A percentile compares a stretch with the other conserved stretches of the same genome.
Conservation (phyloP, 2,329 filamentous ascomycete species). For the Parafenestella ontariensis region DNA sequence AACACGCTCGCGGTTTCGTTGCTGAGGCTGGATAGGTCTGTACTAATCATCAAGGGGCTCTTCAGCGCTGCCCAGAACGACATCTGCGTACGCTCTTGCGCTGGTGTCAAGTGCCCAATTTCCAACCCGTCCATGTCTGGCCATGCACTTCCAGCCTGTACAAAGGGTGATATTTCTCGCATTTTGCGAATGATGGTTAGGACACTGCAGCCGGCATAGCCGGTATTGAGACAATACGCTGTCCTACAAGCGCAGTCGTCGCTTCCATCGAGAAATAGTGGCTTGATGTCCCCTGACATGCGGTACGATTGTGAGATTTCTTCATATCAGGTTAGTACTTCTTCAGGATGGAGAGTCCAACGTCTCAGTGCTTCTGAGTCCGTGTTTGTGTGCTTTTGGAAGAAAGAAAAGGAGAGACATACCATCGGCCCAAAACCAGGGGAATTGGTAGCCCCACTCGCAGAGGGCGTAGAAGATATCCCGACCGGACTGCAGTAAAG, state of each 20-base stretch:
- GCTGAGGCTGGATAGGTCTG: constrained; percentile 18
- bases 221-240: constrained; percentile 47
- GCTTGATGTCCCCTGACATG: constrained; percentile 36
- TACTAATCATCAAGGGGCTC: constrained; percentile 59
- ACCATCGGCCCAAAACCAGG: constrained; percentile 52
- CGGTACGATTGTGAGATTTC: constrained; percentile 27
- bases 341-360: too few species aligned
- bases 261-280: constrained; percentile 18
- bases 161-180: constrained; percentile 43
- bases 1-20: background rate
- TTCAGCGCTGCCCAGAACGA: constrained; percentile 61
- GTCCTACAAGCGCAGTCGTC: constrained; percentile 32
- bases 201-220: constrained; percentile 41
- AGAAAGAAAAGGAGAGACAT: too few species aligned
- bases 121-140: constrained; percentile 34
- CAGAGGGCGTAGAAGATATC: constrained; percentile 57
- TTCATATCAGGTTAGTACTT: background rate
- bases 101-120: constrained; percentile 46
- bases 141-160: constrained; percentile 11
- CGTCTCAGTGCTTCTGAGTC: too few species aligned
- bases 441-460: constrained; percentile 61
- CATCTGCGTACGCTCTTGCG: constrained; percentile 60
- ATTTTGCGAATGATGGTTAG: constrained; percentile 46
- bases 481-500: constrained; percentile 55
- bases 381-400: too few species aligned